These are phyloP conservation scores for Gonapodya sp. DNA, from an alignment of 192 early-diverging fungal genomes.

Conservation along the genomic window DNA sequence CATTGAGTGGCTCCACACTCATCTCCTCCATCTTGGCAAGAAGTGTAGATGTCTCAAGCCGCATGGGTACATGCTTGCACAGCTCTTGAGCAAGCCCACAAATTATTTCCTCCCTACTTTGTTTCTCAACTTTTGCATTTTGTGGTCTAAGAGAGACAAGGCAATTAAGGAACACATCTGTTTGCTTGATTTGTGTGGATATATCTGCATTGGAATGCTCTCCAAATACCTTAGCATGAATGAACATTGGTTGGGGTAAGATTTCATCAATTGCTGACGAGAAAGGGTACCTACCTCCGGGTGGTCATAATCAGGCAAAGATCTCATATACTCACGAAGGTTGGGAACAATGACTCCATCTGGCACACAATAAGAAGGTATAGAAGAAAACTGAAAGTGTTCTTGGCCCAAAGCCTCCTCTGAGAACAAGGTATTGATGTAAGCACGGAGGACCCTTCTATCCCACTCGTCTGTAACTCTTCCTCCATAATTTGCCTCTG, in stretches of 20 bases:
- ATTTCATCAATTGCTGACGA: neutral
- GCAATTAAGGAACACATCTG: constrained; percentile 32
- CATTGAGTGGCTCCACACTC: constrained; percentile 30
- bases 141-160: constrained; percentile 46
- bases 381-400: constrained; percentile 35
- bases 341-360: constrained; percentile 28
- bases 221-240: constrained; percentile 57
- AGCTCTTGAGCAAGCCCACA: constrained; percentile 35
- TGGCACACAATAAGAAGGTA: constrained; percentile 42
- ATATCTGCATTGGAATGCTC: constrained; percentile 59
- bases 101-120: constrained; percentile 45
- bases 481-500: constrained; percentile 56
- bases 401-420: constrained; percentile 41
- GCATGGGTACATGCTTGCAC: constrained; percentile 33
- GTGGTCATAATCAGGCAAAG: constrained; percentile 42
- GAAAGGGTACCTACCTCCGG: constrained; percentile 21
- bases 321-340: constrained; percentile 39
- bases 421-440: constrained; percentile 44
- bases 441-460: constrained; percentile 41
- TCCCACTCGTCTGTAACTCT: constrained; percentile 56
- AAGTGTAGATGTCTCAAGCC: constrained; percentile 36
- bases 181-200: constrained; percentile 47
- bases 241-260: too few relatives aligned
- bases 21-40: constrained; percentile 26
- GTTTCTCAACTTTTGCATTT: constrained; percentile 25